Base-by-base conservation (phyloP, 345 rosid species). In the Eucalyptus paniculata region DNA sequence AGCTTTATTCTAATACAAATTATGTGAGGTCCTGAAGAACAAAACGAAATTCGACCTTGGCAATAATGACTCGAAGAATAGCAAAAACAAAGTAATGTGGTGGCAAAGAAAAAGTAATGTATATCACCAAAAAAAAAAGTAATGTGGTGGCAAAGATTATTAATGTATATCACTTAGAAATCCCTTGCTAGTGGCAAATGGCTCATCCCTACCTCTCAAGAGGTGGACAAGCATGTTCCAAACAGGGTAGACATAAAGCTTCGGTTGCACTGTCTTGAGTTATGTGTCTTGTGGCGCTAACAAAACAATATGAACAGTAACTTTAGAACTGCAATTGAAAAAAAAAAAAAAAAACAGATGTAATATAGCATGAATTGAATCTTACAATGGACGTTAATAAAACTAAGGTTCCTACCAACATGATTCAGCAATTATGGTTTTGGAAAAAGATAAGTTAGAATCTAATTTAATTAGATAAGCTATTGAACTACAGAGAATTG, bases 221-320 rank as follows among this genome's bases (percentile, higher is more conserved):
- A 93, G 96, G 93, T 91, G 91, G 95, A 93, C 95, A 94, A 94
- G 93, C 94, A 88, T 40, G 91, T 92, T 92, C 94, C 94, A 90
- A 93, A 87, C 86, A 92, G 72, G 89, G 91, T 86, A 91, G 49
- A 89, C 90, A 88, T 42, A 92, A 91, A 90, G 92, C 93, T 90
- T 89, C 90, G 90, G 88, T 89, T 85, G 92, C 88, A 89, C 92
- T 87, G 91, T 89, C 95, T 89, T 89, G 94, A 92, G 91, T 92
- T 88, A 21, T 81, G 91, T 87, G 94, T 94, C 81, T 88, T 92
- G 56, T 88, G 90, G 90, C 58, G 90, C 92, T 90, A 93, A 86
- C 92, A 92, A 88, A 92, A 90, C 89, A 92, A 93, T 86, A 90
- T 91, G 89, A 89, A 86, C 56, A 90, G 51, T 80, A 86, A 42